Base-by-base conservation (phyloP, 805 yeast genomes). In the Brettanomyces nanus region DNA sequence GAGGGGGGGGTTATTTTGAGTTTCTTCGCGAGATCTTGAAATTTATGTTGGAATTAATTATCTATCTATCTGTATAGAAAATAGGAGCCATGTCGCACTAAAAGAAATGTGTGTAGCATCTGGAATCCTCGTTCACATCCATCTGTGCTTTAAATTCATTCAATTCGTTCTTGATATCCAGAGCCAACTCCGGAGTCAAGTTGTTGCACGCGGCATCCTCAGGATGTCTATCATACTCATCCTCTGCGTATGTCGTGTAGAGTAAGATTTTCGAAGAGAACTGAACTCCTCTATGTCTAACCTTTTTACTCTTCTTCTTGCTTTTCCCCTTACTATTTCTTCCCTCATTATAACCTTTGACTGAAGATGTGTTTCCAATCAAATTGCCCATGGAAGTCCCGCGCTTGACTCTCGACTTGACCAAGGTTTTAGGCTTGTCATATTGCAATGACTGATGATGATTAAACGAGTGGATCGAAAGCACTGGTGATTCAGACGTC, bases 131-230 rank as follows among this genome's bases (percentile, higher is more conserved):
- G 56, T 90, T 97, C 25, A 90, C 71, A 25, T 71, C 79, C 98
- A 90, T 90, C 43, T 73, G 75, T 18, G 77, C 64, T 62, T 86
- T 89, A 53, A 87, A 62, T 37, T 68, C 71, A 59, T 92, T 89
- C 54, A 90, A 65, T 59, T 90, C 97, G 28, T 80, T 83, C 60
- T 80, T 82, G 49, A 90, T 86, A 59, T 75, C 76, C 57, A 85
- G 87, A 0, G 97, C 96, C 54, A 87, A 62, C 40, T 71, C 68
- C 5, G 97, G 95, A 1, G 95, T 87, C 56, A 87, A 67, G 54
- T 81, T 86, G 59, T 89, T 86, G 62, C 97, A 90, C 2, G 97
- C 87, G 3, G 95, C 95, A 21, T 79, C 68, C 45, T 87, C 97
- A 0, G 97, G 96, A 46, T 80, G 86, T 51, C 98, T 76, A 58